Conservation (phyloP, 2,329 filamentous ascomycete genomes). For the Trichoderma guizhouense region DNA sequence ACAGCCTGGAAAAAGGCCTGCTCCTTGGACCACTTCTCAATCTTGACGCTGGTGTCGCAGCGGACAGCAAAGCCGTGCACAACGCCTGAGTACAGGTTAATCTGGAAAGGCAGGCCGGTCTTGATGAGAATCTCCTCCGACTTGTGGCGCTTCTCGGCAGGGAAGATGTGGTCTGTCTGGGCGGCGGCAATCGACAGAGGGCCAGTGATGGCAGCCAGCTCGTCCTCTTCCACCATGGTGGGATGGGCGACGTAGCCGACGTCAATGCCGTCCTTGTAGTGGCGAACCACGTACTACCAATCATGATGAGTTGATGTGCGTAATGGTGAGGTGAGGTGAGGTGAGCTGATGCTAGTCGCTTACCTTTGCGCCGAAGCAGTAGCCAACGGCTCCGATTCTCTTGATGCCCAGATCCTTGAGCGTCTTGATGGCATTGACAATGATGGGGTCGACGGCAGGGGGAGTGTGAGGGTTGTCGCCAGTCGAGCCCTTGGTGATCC, state of each 20-base stretch:
- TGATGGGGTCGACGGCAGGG: constrained; percentile 30
- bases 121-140: constrained; percentile 60
- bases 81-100: constrained; percentile 70
- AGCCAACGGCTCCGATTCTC: constrained; percentile 63
- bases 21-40: constrained; percentile 70
- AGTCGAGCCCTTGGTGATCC: constrained; percentile 37
- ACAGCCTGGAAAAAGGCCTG: constrained; percentile 76
- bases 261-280: constrained; percentile 59
- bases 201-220: constrained; percentile 62
- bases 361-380: constrained; percentile 74
- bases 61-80: constrained; percentile 74
- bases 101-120: constrained; percentile 64
- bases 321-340: neutral
- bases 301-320: neutral
- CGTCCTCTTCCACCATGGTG: constrained; percentile 66
- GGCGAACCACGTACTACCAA: constrained; percentile 61
- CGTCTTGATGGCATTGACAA: constrained; percentile 43
- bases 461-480: constrained; percentile 42
- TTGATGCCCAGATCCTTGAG: constrained; percentile 54
- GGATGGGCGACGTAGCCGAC: constrained; percentile 75
- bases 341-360: constrained; percentile 16
- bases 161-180: constrained; percentile 65
- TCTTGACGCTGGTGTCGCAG: constrained; percentile 55
- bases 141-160: constrained; percentile 59
- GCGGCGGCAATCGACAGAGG: constrained; percentile 65